Conservation (phyloP, 345 rosid genomes). For the Garcia nutans region DNA sequence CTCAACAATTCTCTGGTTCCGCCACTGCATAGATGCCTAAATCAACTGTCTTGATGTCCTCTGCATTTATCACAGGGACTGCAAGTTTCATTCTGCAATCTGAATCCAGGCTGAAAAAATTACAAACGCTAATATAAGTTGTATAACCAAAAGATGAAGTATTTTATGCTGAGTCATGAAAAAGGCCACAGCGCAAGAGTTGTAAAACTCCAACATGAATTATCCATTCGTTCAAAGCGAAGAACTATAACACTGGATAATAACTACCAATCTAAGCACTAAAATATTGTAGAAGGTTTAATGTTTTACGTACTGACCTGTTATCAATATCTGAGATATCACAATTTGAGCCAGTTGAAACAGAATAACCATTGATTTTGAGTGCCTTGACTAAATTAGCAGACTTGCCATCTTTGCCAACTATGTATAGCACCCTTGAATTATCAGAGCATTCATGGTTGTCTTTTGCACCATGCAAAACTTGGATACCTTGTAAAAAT, state of each 20-base stretch:
- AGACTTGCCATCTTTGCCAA: constrained; percentile 37
- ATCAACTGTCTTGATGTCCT: constrained; percentile 31
- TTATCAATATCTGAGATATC: constrained; percentile 23
- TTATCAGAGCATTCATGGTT: constrained; percentile 10
- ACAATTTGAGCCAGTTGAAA: constrained; percentile 26
- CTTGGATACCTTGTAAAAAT: constrained; percentile 33
- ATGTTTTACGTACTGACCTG: constrained; percentile 31
- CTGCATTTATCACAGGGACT: constrained; percentile 36
- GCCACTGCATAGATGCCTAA: too few relatives aligned
- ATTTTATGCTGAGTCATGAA: background rate
- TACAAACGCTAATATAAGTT: background rate
- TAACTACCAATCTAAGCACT: background rate
- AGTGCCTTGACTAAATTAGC: constrained; percentile 37
- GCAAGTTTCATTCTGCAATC: constrained; percentile 29
- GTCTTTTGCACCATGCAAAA: constrained; percentile 22
- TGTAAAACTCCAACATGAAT: background rate
- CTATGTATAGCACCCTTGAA: constrained; percentile 38
- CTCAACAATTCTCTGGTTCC: too few relatives aligned
- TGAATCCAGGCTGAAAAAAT: constrained; percentile 24
- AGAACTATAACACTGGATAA: background rate
- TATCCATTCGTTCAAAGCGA: background rate
- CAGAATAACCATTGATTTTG: constrained; percentile 39
- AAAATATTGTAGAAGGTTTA: background rate
- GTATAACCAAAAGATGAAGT: background rate
- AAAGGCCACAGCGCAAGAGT: background rate